Evolutionary conservation across 495 filamentous ascomycete species (phyloP), one percentile per base, ranked within the genome.

Genomic region (Penicillium roqueforti): DNA sequence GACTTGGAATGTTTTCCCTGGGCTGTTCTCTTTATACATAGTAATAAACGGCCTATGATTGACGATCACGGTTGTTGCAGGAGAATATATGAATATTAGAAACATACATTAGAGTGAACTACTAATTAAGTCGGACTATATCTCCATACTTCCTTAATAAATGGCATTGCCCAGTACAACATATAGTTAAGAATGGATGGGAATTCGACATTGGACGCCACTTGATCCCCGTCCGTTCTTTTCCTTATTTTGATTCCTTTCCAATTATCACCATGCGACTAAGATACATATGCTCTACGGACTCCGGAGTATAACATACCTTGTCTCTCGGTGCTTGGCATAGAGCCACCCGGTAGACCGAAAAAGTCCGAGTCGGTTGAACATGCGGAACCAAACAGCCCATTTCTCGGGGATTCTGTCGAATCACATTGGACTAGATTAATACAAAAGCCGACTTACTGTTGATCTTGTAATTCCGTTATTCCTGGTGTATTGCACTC

Each of bases 321-420:
- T n/a, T n/a, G n/a, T n/a, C n/a, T 42, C 25, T 41, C 47, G 56
- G 39, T 22, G 47, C 10, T 40, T 54, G 51, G 42, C 51, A 54
- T 47, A 7, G 20, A 29, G 34, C 37, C 32, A 40, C 20, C 32
- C 20, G 19, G 34, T 41, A 38, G 13, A 52, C 60, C 64, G 59
- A 62, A 54, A 58, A 62, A 49, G 42, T 57, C 59, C 62, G 62
- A 67, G 31, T 42, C 29, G 43, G 54, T 38, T 20, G 31, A 36
- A 23, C 31, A 8, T 29, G 23, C 39, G 39, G 29, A 32, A 51
- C 20, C 34, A 25, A 47, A n/a, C 6, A 29, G n/a, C 14, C 18
- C 16, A 41, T 31, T 34, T 42, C 39, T 56, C 58, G 58, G 61
- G 14, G 13, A 36, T 39, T 56, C 44, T 34, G 52, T 56, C 56